Conservation (phyloP, 352 stramenopile genomes). For the Achlya hypogyna region DNA sequence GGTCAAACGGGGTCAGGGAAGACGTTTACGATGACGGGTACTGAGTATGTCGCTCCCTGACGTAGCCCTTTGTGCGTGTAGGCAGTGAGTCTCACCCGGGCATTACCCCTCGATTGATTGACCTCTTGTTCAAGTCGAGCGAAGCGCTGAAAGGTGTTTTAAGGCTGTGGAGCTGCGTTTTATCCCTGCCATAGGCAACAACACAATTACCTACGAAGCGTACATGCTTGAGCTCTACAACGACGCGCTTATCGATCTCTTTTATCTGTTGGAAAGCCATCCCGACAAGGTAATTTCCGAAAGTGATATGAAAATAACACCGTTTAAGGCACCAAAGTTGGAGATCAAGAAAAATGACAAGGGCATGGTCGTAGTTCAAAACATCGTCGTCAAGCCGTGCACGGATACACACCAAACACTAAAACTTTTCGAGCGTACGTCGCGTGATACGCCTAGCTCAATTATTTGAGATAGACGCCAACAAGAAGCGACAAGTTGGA, state of each 20-base stretch:
- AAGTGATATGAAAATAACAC: neutral
- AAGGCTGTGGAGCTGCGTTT: constrained; percentile 1
- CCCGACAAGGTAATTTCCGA: constrained; percentile 13
- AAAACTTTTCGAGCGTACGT: constrained; percentile 65
- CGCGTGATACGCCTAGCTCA: neutral
- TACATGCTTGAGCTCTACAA: constrained; percentile 93
- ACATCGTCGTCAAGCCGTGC: constrained; percentile 70
- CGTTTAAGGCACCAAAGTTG: constrained; percentile 52
- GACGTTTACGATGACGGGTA: constrained; percentile 90
- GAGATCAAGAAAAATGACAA: constrained; percentile 92
- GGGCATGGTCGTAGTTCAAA: constrained; percentile 87
- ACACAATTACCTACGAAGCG: constrained; percentile 62
- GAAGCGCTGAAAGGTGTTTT: constrained; percentile 29
- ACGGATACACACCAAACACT: constrained; percentile 64
- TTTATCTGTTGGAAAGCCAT: constrained; percentile 65
- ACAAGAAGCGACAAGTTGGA: constrained; percentile 83
- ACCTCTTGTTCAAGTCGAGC: constrained; percentile 73
- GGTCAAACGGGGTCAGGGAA: constrained; percentile 90
- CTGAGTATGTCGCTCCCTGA: neutral
- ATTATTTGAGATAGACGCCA: constrained; percentile 31
- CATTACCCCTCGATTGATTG: constrained; percentile 79
- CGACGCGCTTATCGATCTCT: constrained; percentile 83
- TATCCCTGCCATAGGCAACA: constrained; percentile 25
- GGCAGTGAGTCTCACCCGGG: constrained; percentile 51
- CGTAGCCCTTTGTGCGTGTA: constrained; percentile 4